These are phyloP conservation scores for Lactifluus rugatus DNA, from an alignment of 768 basidiomycete genomes.

Conservation along the genomic window DNA sequence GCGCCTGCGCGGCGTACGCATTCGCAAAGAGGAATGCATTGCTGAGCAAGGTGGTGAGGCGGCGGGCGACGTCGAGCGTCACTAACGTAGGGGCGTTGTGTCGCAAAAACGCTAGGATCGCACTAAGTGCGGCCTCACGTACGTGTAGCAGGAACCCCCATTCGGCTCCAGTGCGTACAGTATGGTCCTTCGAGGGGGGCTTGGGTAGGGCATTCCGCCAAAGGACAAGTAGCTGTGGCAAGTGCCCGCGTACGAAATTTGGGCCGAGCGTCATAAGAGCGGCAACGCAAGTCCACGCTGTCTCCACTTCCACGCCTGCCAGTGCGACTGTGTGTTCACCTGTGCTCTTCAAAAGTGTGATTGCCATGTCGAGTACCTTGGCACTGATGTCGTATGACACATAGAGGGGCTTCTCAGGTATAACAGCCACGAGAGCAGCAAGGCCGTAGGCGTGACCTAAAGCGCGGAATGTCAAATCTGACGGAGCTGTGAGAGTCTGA, in stretches of 20 bases:
- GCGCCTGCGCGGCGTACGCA: constrained; percentile 57
- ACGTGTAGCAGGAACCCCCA: constrained; percentile 91
- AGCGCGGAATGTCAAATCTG: constrained; percentile 61
- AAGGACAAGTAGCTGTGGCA: constrained; percentile 87
- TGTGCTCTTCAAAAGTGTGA: constrained; percentile 79
- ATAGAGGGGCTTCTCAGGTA: constrained; percentile 82
- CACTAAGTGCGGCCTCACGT: constrained; percentile 80
- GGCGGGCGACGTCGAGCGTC: constrained; percentile 83
- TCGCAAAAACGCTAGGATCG: constrained; percentile 78
- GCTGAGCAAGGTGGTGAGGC: constrained; percentile 75
- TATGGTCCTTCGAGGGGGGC: constrained; percentile 79
- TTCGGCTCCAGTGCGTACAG: constrained; percentile 60
- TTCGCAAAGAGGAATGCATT: constrained; percentile 88
- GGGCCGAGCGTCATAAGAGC: constrained; percentile 88
- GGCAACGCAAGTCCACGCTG: constrained; percentile 89
- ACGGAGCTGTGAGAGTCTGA: constrained; percentile 53
- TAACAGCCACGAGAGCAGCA: constrained; percentile 75
- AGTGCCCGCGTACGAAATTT: constrained; percentile 86
- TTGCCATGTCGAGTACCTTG: constrained; percentile 86
- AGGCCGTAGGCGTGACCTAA: constrained; percentile 88
- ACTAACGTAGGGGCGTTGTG: constrained; percentile 69
- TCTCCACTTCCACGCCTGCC: constrained; percentile 79
- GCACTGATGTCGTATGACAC: constrained; percentile 90
- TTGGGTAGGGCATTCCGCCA: constrained; percentile 98
- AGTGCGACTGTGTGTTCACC: constrained; percentile 83